These are phyloP conservation scores for Atkinsonella hypoxylon DNA, from an alignment of 2,329 filamentous ascomycete species.

Conservation along the genomic window DNA sequence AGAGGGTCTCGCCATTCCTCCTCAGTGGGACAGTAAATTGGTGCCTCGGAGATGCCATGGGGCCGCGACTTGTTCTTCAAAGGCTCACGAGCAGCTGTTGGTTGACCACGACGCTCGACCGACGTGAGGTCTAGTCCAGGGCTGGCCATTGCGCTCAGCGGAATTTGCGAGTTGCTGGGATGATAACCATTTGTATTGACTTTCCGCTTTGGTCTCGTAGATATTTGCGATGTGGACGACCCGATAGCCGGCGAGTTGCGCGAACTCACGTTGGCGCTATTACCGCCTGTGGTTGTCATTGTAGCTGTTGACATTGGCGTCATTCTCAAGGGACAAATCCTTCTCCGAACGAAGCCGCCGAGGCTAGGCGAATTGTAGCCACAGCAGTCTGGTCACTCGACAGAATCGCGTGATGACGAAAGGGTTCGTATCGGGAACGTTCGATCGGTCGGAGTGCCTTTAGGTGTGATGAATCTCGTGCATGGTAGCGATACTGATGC, in stretches of 20 bases:
- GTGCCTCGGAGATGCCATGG: constrained; percentile 79
- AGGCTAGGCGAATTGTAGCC: neutral
- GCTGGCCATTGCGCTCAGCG: constrained; percentile 45
- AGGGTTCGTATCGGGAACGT: neutral
- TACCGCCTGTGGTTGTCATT: constrained; percentile 22
- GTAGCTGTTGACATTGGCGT: constrained; percentile 27
- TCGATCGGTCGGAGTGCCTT: constrained; percentile 4
- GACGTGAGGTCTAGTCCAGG: constrained; percentile 69
- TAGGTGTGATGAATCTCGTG: constrained; percentile 10
- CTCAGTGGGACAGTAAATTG: constrained; percentile 78
- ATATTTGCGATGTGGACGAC: constrained; percentile 20
- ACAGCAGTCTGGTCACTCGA: neutral
- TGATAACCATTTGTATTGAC: constrained; percentile 43
- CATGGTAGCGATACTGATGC: constrained; percentile 11
- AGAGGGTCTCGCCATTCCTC: constrained; percentile 94
- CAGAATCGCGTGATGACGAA: constrained; percentile 2
- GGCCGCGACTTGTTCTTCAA: constrained; percentile 67
- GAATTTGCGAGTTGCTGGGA: constrained; percentile 35
- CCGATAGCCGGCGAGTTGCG: constrained; percentile 39
- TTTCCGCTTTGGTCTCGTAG: constrained; percentile 38
- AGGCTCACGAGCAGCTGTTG: constrained; percentile 62
- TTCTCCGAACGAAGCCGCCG: constrained; percentile 1
- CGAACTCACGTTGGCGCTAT: constrained; percentile 36
- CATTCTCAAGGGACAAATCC: constrained; percentile 22
- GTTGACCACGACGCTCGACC: constrained; percentile 81